Percentiles rank a stretch among this genome's conserved stretches.
These are phyloP conservation scores for Trametes versicolor DNA, from an alignment of 1,284 basidiomycete species.

Conservation along the genomic window DNA sequence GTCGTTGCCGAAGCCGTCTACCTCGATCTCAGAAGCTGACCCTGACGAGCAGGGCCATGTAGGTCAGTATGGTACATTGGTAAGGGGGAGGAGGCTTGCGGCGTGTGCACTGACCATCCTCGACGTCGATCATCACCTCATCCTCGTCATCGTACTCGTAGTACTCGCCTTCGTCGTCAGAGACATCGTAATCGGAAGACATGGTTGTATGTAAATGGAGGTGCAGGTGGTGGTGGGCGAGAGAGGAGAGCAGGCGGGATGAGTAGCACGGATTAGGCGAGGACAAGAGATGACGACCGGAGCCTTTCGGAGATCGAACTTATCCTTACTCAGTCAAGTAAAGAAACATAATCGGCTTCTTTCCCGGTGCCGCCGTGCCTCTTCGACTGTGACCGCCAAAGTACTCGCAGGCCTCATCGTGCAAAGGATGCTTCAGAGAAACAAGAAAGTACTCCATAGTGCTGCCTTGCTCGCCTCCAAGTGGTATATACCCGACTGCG, in stretches of 20 bases:
- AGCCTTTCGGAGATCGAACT: slow-evolving; percentile 25
- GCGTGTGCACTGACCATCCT: slow-evolving; percentile 52
- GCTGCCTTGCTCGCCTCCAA: too few species aligned
- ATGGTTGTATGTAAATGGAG: slow-evolving; percentile 46
- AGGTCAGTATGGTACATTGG: slow-evolving; percentile 4
- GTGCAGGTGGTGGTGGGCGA: slow-evolving; percentile 24
- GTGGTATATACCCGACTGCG: too few species aligned
- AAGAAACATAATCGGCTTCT: not conserved
- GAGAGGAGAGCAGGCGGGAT: slow-evolving; percentile 27
- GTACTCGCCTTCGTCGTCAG: slow-evolving; percentile 72
- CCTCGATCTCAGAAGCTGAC: slow-evolving; percentile 67
- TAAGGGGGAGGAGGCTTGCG: slow-evolving; percentile 4
- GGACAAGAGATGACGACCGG: slow-evolving; percentile 24
- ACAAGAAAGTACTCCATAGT: too few species aligned
- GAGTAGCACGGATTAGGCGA: slow-evolving; percentile 32
- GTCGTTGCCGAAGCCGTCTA: slow-evolving; percentile 69
- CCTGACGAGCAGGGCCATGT: slow-evolving; percentile 37
- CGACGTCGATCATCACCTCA: slow-evolving; percentile 72
- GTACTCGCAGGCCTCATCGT: not conserved
- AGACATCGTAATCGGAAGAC: slow-evolving; percentile 81
- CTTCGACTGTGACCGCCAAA: not conserved
- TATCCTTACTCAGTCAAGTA: slow-evolving; percentile 16
- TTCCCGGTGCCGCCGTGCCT: not conserved
- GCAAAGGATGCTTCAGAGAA: too few species aligned
- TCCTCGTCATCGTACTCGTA: slow-evolving; percentile 73